Evolutionary conservation across 495 filamentous ascomycete genomes (phyloP).

Genomic region (Penicillium paxilli): DNA sequence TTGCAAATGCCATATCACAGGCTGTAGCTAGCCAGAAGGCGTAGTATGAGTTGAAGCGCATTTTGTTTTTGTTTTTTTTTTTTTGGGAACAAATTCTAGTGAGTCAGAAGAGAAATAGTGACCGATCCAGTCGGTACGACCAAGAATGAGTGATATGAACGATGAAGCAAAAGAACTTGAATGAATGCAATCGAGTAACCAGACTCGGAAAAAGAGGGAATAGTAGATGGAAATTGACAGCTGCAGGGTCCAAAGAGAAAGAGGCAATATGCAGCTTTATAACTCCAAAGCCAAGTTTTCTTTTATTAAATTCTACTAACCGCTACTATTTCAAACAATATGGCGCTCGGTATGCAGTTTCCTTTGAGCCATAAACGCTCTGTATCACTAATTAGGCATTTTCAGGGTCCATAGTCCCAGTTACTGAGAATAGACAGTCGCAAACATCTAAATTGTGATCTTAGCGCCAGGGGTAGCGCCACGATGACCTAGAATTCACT

Average conservation of each 20-base stretch:
- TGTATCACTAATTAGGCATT: neutral
- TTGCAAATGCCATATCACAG: neutral
- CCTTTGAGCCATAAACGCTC: neutral
- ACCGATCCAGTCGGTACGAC: neutral
- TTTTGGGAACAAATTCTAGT: no score
- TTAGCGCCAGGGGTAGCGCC: neutral
- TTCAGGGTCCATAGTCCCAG: neutral
- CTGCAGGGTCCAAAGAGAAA: neutral
- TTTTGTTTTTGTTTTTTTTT: neutral
- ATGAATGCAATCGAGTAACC: neutral
- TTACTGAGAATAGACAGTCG: neutral
- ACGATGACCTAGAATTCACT: neutral
- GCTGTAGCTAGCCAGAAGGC: neutral
- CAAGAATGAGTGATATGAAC: neutral
- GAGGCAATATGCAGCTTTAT: neutral
- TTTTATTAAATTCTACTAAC: no score
- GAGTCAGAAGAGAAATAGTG: neutral
- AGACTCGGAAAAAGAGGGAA: neutral
- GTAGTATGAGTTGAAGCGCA: neutral
- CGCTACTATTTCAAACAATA: neutral
- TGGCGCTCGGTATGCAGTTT: conserved; percentile 2
- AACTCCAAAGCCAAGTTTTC: neutral
- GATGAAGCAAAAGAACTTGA: neutral
- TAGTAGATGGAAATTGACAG: neutral
- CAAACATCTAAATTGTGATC: neutral